Conservation (phyloP, 1,139 yeast genomes). For the Geotrichum aggregatum region DNA sequence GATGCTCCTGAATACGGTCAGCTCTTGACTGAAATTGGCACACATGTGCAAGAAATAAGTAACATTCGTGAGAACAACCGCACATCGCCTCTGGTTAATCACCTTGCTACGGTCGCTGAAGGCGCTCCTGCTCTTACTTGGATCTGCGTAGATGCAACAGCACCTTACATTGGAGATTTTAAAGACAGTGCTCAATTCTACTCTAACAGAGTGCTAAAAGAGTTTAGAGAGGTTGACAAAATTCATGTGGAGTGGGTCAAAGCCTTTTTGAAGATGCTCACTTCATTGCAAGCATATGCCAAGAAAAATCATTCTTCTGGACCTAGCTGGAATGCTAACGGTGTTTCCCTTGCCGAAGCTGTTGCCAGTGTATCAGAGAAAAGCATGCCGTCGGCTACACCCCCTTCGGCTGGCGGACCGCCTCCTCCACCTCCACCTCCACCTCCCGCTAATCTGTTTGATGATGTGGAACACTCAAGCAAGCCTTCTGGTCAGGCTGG, state of each 20-base stretch:
- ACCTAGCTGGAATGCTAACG: conserved; percentile 64
- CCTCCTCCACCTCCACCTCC: conserved; percentile 57
- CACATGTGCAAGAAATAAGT: conserved; percentile 53
- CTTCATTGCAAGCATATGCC: conserved; percentile 64
- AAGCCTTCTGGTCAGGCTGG: conserved; percentile 41
- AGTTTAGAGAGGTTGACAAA: conserved; percentile 65
- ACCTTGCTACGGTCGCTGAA: conserved; percentile 78
- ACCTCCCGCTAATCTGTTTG: conserved; percentile 67
- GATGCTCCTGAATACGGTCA: conserved; percentile 49
- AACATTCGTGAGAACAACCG: conserved; percentile 70
- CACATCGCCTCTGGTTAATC: conserved; percentile 58
- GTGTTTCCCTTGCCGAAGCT: conserved; percentile 41
- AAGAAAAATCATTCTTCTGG: conserved; percentile 80
- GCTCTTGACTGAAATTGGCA: conserved; percentile 66
- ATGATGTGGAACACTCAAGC: conserved; percentile 35
- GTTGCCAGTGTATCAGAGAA: conserved; percentile 31
- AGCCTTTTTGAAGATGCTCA: conserved; percentile 56
- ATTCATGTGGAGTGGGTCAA: conserved; percentile 79
- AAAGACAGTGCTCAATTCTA: conserved; percentile 92
- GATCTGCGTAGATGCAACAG: conserved; percentile 73
- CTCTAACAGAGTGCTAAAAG: conserved; percentile 86
- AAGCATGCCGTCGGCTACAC: conserved; percentile 36
- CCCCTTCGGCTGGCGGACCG: conserved; percentile 39
- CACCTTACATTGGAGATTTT: conserved; percentile 71
- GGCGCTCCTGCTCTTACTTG: conserved; percentile 90